phyloP scores from a whole-genome alignment of 2,329 filamentous ascomycete genomes.

The Gyromitra esculenta region DNA sequence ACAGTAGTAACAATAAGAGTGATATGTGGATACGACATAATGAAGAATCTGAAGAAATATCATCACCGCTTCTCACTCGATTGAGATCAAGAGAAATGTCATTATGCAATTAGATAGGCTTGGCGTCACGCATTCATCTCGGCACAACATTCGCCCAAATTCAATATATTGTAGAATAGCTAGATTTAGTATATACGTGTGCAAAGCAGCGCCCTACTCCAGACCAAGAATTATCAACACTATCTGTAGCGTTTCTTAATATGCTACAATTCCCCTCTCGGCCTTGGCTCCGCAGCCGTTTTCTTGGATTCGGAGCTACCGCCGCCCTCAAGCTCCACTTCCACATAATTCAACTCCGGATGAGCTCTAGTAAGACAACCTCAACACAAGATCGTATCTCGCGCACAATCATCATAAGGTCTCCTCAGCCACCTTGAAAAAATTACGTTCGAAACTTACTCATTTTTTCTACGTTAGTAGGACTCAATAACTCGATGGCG shows the following conservation, averaged over 20 bases:
- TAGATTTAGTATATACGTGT: neutral
- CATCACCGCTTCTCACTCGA: conserved; percentile 4
- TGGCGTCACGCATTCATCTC: neutral
- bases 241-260: neutral
- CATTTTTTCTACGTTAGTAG: neutral
- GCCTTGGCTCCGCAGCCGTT: neutral
- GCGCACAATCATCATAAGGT: neutral
- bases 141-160: neutral
- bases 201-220: neutral
- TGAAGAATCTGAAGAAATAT: neutral
- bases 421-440: neutral
- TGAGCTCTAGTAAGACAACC: neutral
- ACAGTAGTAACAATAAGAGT: neutral
- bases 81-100: neutral
- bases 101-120: neutral
- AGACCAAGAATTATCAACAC: neutral
- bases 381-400: neutral
- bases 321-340: neutral
- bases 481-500: neutral
- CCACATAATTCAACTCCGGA: neutral
- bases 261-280: neutral
- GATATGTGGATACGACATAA: neutral
- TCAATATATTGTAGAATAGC: neutral
- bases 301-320: neutral
- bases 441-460: neutral